Base-by-base conservation (phyloP, 306 rosid genomes). In the Cicer arietinum region DNA sequence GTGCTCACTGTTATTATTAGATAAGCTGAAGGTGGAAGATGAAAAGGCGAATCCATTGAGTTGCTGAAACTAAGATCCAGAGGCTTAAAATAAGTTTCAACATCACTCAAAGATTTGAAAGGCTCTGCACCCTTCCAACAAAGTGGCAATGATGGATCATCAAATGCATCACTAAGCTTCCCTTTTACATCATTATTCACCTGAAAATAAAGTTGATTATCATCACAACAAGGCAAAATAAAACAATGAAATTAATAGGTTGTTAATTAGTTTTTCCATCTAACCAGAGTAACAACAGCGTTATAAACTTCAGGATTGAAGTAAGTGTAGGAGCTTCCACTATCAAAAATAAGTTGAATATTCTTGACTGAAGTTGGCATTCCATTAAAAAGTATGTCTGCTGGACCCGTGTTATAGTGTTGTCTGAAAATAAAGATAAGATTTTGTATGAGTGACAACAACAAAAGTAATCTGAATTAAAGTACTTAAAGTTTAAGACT, bases 311-410 rank as follows among this genome's bases (percentile, higher is more conserved):
- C 69, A 57, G 89, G 14, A 77, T 77, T 90, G 79, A 94, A 81
- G 83, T 94, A 91, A n/a, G 94, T 82, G 79, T 90, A 94, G 10
- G 98, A 84, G 86, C 93, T 87, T 5, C 98, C 96, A 75, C 97
- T 94, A 69, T 91, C 97, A 83, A 94, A 94, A 44, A 84, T 73
- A n/a, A 89, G 46, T 11, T 65, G 17, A 47, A 90, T 84, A 57
- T 86, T 91, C 77, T 81, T 87, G 5, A 84, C 48, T 6, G 86
- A 69, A n/a, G 90, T 80, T 47, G 90, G 60, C 59, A 77, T 88
- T 47, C 89, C 87, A 65, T 73, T 78, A 72, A 87, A 91, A 44
- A 82, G 30, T 46, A 94, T 59, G 20, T 88, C 88, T 7, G 88
- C 97, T 2, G 97, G 97, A 46, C 98, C 96, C 11, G 92, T n/a